Evolutionary conservation across 169 alveolate species (phyloP).

Genomic region (Plasmodium ovale): DNA sequence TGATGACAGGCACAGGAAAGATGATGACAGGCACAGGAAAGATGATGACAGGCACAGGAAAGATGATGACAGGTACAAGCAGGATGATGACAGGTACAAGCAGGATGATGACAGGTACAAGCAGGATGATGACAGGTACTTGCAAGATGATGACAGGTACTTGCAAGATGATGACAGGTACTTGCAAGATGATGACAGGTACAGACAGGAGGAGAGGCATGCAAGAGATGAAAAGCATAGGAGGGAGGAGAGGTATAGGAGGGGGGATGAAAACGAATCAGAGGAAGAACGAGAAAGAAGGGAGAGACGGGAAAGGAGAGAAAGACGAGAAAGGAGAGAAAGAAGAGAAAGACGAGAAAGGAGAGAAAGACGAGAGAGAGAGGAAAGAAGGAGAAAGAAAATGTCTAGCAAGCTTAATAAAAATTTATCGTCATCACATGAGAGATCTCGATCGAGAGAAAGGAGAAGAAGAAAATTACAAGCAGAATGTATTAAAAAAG

Average conservation of each 20-base stretch:
- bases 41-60: no score
- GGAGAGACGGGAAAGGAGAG: conserved; percentile 51
- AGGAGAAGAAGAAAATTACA: conserved; percentile 86
- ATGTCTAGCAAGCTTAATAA: conserved; percentile 75
- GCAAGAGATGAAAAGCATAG: conserved; percentile 5
- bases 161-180: no score
- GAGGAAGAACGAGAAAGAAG: conserved; percentile 60
- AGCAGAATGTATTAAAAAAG: conserved; percentile 88
- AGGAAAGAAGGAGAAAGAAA: conserved; percentile 25
- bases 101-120: no score
- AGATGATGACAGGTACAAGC: no score
- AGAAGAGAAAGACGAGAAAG: conserved; percentile 11
- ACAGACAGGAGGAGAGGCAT: conserved; percentile 1
- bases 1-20: no score
- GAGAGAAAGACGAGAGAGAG: conserved; percentile 4
- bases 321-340: conserved; percentile 43
- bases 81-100: no score
- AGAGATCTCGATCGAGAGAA: conserved; percentile 85
- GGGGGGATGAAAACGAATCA: conserved; percentile 10
- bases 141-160: no score
- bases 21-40: no score
- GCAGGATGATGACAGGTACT: no score
- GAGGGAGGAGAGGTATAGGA: conserved; percentile 3
- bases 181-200: no score
- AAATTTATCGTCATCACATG: conserved; percentile 84